These are phyloP conservation scores for Petunia secreta DNA, from an alignment of 257 asterid genomes.

Conservation along the genomic window DNA sequence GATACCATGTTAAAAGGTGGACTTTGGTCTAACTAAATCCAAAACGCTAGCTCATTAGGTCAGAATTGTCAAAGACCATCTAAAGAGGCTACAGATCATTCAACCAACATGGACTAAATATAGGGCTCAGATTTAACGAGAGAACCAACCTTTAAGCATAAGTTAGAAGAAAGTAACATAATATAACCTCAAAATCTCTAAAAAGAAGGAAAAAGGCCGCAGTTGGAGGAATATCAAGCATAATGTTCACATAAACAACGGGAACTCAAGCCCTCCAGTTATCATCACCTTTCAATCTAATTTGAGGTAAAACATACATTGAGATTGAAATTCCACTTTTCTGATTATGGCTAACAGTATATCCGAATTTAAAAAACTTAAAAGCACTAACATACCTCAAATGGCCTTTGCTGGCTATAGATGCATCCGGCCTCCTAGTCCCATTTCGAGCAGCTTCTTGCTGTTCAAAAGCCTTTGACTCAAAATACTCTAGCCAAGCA, in stretches of 20 bases:
- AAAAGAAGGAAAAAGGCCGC: no score
- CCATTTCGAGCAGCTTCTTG: conserved; percentile 98
- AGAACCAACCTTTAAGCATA: neutral
- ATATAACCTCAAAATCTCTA: neutral
- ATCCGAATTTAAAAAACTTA: conserved; percentile 21
- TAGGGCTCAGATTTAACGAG: neutral
- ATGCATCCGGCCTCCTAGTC: conserved; percentile 91
- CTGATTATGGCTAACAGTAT: neutral
- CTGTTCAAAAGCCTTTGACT: conserved; percentile 97
- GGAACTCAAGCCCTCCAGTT: no score
- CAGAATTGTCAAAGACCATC: neutral
- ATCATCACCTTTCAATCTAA: no score
- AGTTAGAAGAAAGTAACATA: conserved; percentile 5
- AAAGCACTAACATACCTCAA: conserved; percentile 64
- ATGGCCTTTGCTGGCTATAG: conserved; percentile 99
- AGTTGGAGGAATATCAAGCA: no score
- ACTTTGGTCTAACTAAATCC: conserved; percentile 1
- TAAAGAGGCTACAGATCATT: neutral
- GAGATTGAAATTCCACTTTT: neutral
- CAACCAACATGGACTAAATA: neutral
- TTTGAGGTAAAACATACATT: neutral
- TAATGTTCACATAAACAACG: no score
- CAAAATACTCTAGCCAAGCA: conserved; percentile 99
- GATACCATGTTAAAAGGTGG: conserved; percentile 1
- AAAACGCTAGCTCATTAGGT: neutral